Percentiles rank a stretch among this genome's conserved stretches.
phyloP scores from a whole-genome alignment of 2,329 filamentous ascomycete species.

The Cercospora berteroae region DNA sequence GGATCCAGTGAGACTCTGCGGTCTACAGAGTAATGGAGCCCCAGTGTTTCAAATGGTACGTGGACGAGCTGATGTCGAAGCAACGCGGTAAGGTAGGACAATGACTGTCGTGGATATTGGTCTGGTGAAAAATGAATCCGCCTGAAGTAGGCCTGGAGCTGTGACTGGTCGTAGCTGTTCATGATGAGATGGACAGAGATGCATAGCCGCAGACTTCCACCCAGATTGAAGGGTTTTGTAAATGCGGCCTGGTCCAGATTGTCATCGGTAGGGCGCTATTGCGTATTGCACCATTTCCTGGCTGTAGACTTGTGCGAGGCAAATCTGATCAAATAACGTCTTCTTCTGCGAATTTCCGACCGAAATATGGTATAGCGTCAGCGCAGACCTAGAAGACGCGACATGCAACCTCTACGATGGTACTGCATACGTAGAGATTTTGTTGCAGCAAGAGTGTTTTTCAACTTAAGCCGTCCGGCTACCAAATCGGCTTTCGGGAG shows the following conservation, averaged over 20 bases:
- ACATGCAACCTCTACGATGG: not conserved
- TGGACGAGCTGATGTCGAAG: slow-evolving; percentile 38
- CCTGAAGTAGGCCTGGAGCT: not conserved
- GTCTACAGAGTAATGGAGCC: slow-evolving; percentile 53
- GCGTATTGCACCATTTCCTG: not conserved
- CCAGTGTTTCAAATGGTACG: slow-evolving; percentile 59
- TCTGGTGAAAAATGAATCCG: not conserved
- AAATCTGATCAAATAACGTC: not conserved
- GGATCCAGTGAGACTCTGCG: slow-evolving; percentile 52
- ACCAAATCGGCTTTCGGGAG: not conserved
- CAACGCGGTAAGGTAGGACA: slow-evolving; percentile 28
- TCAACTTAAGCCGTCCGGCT: not conserved
- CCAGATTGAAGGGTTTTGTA: too few species aligned
- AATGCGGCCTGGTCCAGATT: too few species aligned
- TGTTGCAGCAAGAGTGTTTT: not conserved
- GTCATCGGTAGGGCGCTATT: not conserved
- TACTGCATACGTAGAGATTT: not conserved
- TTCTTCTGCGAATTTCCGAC: too few species aligned
- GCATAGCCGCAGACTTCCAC: too few species aligned
- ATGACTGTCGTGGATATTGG: not conserved
- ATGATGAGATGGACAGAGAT: not conserved
- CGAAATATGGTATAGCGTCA: too few species aligned
- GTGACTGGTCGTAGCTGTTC: not conserved
- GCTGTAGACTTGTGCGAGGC: not conserved
- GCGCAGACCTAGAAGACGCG: too few species aligned